A percentile compares a stretch with the other conserved stretches of the same genome.
Evolutionary conservation across 768 basidiomycete species (phyloP).

Genomic region (Boletellus ananas): DNA sequence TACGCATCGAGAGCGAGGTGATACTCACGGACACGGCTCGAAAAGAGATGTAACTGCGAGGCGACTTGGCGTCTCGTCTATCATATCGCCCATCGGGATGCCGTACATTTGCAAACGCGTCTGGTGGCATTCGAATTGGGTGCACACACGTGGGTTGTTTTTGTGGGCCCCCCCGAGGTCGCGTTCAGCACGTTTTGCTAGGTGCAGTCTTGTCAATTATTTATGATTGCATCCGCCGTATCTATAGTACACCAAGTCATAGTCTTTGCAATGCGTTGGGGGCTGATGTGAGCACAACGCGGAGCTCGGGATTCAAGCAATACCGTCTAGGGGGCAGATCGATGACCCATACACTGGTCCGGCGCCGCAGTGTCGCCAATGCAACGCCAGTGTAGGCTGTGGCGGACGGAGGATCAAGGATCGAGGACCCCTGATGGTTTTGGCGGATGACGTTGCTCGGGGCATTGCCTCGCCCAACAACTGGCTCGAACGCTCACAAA

Average conservation of each 20-base stretch:
- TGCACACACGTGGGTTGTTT: too few species aligned
- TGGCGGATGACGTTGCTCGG: neutral
- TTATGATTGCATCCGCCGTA: neutral
- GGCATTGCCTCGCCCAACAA: slow-evolving; percentile 3
- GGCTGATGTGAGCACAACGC: neutral
- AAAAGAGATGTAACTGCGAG: slow-evolving; percentile 9
- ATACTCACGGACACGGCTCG: slow-evolving; percentile 8
- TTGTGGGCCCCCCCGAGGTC: neutral
- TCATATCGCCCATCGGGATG: neutral
- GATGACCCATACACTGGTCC: neutral
- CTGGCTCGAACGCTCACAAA: neutral
- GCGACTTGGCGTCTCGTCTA: neutral
- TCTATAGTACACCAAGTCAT: neutral
- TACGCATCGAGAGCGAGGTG: slow-evolving; percentile 55
- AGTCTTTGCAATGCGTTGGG: neutral
- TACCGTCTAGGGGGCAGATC: neutral
- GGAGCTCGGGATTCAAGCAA: neutral
- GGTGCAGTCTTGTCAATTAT: neutral
- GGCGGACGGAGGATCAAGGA: neutral
- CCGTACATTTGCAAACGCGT: neutral
- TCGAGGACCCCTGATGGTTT: neutral
- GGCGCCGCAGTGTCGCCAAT: neutral
- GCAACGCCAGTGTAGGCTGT: neutral
- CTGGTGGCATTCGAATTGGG: neutral
- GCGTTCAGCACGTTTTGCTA: neutral